phyloP scores from a whole-genome alignment of 2,329 filamentous ascomycete species.

The Incumbomyces lentus region DNA sequence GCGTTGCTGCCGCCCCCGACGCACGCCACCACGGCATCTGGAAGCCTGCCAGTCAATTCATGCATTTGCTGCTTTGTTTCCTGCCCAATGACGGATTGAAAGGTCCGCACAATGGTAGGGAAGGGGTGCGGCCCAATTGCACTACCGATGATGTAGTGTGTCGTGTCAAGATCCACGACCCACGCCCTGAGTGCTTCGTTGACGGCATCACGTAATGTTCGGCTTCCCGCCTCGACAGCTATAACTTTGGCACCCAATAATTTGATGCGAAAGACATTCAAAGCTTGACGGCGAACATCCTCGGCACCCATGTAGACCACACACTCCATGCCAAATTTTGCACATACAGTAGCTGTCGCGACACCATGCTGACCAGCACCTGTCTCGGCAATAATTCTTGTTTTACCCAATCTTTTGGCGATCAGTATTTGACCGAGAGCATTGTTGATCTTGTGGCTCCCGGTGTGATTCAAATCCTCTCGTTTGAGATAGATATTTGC shows the following conservation, averaged over 20 bases:
- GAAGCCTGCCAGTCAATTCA: constrained; percentile 73
- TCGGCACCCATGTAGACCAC: constrained; percentile 98
- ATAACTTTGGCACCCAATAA: constrained; percentile 87
- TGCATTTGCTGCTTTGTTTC: constrained; percentile 92
- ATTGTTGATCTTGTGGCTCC: constrained; percentile 99
- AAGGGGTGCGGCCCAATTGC: constrained; percentile 97
- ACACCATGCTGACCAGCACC: constrained; percentile 97
- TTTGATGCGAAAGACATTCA: constrained; percentile 98
- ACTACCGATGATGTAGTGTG: constrained; percentile 96
- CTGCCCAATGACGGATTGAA: constrained; percentile 91
- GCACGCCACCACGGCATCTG: constrained; percentile 91
- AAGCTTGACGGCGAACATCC: constrained; percentile 86
- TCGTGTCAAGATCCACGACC: constrained; percentile 86
- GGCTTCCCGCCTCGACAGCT: constrained; percentile 80
- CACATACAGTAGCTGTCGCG: constrained; percentile 91
- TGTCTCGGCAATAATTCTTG: constrained; percentile 93
- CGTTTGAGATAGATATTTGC: constrained; percentile 97
- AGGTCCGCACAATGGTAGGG: constrained; percentile 92
- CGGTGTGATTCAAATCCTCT: constrained; percentile 95
- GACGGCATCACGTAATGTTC: constrained; percentile 75
- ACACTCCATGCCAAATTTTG: constrained; percentile 96
- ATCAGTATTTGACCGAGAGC: constrained; percentile 86
- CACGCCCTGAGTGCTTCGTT: constrained; percentile 92
- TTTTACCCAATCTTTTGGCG: constrained; percentile 80
- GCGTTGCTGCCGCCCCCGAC: constrained; percentile 94